These are phyloP conservation scores for Pseudogymnoascus sp. DNA, from an alignment of 2,329 filamentous ascomycete species.

Conservation along the genomic window DNA sequence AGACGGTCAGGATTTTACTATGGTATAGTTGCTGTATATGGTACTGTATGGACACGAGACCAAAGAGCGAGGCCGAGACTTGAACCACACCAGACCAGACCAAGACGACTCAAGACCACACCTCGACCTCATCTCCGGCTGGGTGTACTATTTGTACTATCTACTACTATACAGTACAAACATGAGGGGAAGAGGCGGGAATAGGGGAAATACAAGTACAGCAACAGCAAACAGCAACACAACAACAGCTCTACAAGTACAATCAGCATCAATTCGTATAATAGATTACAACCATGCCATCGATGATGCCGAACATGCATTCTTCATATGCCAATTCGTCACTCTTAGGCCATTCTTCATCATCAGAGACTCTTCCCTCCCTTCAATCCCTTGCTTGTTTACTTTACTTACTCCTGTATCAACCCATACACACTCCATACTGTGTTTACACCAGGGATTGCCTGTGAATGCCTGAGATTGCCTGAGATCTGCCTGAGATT, in stretches of 20 bases:
- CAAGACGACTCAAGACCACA: background rate
- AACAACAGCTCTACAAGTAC: background rate
- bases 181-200: background rate
- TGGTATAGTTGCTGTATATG: too few species aligned
- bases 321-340: slow-evolving; percentile 7
- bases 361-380: background rate
- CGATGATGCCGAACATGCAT: background rate
- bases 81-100: background rate
- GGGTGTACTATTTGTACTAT: background rate
- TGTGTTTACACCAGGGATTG: background rate
- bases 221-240: background rate
- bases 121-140: background rate
- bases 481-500: background rate
- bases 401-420: background rate
- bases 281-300: background rate
- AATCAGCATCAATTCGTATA: background rate
- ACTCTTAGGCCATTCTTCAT: background rate
- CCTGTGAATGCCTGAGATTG: background rate
- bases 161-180: background rate
- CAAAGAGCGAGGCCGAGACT: slow-evolving; percentile 1
- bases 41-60: background rate
- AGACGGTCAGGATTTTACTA: background rate
- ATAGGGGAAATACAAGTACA: background rate
- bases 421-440: slow-evolving; percentile 1
- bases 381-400: slow-evolving; percentile 1